Conservation (phyloP, 176 grass and related monocot species). For the Bromus sterilis region DNA sequence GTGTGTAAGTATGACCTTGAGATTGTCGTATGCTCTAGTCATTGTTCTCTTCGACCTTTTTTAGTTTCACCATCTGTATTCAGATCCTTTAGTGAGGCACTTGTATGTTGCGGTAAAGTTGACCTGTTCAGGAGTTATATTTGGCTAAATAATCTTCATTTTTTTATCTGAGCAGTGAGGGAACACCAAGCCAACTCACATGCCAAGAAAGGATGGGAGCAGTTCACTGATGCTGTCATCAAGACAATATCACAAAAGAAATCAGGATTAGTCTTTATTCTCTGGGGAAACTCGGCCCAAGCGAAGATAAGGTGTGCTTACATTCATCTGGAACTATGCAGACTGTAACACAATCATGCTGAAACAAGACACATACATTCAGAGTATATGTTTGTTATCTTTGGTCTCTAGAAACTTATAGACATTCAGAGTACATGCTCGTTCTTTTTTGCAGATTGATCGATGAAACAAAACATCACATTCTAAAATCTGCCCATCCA, state of each 20-base stretch:
- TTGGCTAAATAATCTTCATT: neutral
- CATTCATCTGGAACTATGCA: neutral
- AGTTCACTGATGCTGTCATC: slow-evolving; percentile 89
- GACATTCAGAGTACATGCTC: neutral
- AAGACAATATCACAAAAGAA: slow-evolving; percentile 89
- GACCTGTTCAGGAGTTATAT: neutral
- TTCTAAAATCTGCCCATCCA: slow-evolving; percentile 86
- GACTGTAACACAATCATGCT: neutral
- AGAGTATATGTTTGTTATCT: neutral
- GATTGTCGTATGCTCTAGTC: neutral
- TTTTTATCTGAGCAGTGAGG: slow-evolving; percentile 41
- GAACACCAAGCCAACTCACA: slow-evolving; percentile 92
- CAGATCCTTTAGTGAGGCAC: neutral
- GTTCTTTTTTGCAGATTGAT: slow-evolving; percentile 68
- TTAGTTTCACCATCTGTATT: neutral
- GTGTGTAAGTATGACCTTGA: neutral
- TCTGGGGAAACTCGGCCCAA: slow-evolving; percentile 98
- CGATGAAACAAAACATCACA: slow-evolving; percentile 77
- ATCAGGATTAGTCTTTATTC: slow-evolving; percentile 79
- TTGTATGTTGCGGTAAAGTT: neutral
- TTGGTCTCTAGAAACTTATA: neutral
- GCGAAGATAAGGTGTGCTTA: slow-evolving; percentile 62
- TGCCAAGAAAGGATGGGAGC: slow-evolving; percentile 96
- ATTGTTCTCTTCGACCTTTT: neutral
- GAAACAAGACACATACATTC: neutral